Evolutionary conservation across 1,284 basidiomycete species (phyloP).

Genomic region (Cystobasidiaceae sp.): DNA sequence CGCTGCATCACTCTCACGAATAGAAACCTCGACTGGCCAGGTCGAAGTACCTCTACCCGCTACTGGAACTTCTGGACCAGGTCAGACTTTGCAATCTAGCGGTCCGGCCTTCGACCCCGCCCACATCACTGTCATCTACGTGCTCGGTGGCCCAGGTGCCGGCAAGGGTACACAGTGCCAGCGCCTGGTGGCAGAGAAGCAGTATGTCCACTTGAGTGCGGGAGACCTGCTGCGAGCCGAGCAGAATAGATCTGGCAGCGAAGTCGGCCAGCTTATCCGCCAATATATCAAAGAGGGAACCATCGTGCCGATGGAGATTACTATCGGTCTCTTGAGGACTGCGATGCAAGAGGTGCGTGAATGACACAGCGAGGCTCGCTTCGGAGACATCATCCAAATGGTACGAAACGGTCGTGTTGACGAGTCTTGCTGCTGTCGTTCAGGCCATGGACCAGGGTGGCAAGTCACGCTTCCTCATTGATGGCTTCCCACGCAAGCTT

Average conservation of each 20-base stretch:
- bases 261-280: constrained; percentile 80
- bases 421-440: constrained; percentile 45
- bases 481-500: constrained; percentile 98
- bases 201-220: constrained; percentile 87
- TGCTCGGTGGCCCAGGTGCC: constrained; percentile 94
- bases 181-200: constrained; percentile 77
- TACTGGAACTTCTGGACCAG: not conserved
- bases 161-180: constrained; percentile 97
- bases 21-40: not conserved
- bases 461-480: constrained; percentile 83
- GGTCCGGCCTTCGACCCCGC: constrained; percentile 60
- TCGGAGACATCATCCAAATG: no score
- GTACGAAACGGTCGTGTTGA: constrained; percentile 4
- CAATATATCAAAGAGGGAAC: constrained; percentile 85
- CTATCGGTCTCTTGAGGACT: constrained; percentile 89
- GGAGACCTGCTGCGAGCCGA: constrained; percentile 95
- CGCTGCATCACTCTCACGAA: no score
- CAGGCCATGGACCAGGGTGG: constrained; percentile 55
- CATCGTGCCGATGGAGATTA: constrained; percentile 96
- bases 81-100: not conserved
- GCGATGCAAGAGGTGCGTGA: constrained; percentile 66
- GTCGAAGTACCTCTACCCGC: constrained; percentile 2
- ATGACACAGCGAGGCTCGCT: constrained; percentile 17
- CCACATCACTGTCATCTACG: constrained; percentile 86
- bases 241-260: constrained; percentile 77